Evolutionary conservation across 768 basidiomycete genomes (phyloP).

Genomic region (Boletus sp.): DNA sequence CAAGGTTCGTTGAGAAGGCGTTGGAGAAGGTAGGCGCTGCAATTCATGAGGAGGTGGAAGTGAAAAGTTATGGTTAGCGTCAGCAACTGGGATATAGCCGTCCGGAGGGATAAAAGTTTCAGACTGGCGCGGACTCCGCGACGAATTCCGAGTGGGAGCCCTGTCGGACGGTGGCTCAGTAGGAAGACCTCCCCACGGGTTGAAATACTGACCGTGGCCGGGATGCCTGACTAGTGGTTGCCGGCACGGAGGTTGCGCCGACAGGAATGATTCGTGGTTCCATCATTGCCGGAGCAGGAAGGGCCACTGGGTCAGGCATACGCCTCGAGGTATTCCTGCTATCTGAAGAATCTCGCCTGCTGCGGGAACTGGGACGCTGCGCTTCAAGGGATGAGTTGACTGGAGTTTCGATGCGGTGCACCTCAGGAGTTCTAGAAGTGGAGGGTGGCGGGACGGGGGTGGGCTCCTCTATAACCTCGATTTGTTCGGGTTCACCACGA

Average conservation of each 20-base stretch:
- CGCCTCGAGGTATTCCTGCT: constrained; percentile 16
- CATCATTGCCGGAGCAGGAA: constrained; percentile 2
- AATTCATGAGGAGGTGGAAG: constrained; percentile 54
- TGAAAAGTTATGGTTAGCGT: constrained; percentile 35
- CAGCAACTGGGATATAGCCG: constrained; percentile 47
- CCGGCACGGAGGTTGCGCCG: constrained; percentile 7
- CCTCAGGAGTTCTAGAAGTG: constrained; percentile 19
- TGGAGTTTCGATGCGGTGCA: constrained; percentile 23
- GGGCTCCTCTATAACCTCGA: constrained; percentile 13
- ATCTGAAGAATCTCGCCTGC: constrained; percentile 18
- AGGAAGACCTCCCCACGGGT: constrained; percentile 17
- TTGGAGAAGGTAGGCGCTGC: constrained; percentile 29
- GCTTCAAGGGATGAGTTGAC: constrained; percentile 17
- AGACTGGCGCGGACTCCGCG: constrained; percentile 6
- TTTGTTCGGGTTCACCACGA: constrained; percentile 21
- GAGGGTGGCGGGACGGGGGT: constrained; percentile 17
- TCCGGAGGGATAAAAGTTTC: constrained; percentile 41
- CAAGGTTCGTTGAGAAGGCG: constrained; percentile 24
- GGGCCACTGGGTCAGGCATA: constrained; percentile 8
- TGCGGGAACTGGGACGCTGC: constrained; percentile 17
- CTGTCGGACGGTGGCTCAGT: constrained; percentile 8
- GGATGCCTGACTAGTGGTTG: constrained; percentile 14
- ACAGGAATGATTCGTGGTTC: constrained; percentile 15
- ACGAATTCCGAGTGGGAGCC: constrained; percentile 21
- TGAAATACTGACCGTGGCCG: constrained; percentile 15